Base-by-base conservation (phyloP, 768 basidiomycete species). In the Lactifluus echinatus region DNA sequence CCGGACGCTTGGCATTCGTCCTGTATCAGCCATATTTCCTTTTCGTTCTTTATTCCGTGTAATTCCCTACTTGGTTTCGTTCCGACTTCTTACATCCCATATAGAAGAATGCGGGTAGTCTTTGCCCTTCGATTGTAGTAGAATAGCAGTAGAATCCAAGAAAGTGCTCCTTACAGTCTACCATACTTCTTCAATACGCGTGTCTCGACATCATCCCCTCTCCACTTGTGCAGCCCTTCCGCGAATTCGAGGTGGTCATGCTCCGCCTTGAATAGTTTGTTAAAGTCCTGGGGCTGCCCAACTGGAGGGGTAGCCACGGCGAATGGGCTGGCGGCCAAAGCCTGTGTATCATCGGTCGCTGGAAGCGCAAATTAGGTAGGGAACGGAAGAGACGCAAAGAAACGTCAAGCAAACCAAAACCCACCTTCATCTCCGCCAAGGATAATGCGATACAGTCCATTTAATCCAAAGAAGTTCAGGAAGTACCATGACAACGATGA, bases 401-500 rank as follows among this genome's bases (percentile, higher is more conserved):
- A 21, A 53, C 50, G 56, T 65, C 58, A 55, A 63, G 15, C 53
- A 50, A 49, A 31, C 17, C 46, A 55, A 52, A 45, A 73, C 85
- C 66, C 62, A 94, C 95, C 80, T 66, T 94, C 93, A 53, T 94
- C 92, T 39, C 79, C 79, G 8, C 93, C 94, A 58, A 99, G 84
- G 57, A 98, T 81, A 59, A 98, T 84, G 48, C 87, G 89, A 75
- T 98, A 99, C 17, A 99, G 72, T 17, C 93, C 94, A 67, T 97
- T 97, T 60, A 99, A 73, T 53, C 95, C 95, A 71, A 99, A 98
- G 73, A 97, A 90, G 76, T 97, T 98, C 66, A 98, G 83, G 73
- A 99, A 98, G 73, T 98, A 99, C 96, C 96, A 98, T 17, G 92
- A 94, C 53, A 98, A 76, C 11, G 96, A 96, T 21, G 96, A 99